Percentiles rank a stretch among this genome's conserved stretches.
Conservation (phyloP, 2,329 filamentous ascomycete genomes). For the Tolypocladium tundrense region DNA sequence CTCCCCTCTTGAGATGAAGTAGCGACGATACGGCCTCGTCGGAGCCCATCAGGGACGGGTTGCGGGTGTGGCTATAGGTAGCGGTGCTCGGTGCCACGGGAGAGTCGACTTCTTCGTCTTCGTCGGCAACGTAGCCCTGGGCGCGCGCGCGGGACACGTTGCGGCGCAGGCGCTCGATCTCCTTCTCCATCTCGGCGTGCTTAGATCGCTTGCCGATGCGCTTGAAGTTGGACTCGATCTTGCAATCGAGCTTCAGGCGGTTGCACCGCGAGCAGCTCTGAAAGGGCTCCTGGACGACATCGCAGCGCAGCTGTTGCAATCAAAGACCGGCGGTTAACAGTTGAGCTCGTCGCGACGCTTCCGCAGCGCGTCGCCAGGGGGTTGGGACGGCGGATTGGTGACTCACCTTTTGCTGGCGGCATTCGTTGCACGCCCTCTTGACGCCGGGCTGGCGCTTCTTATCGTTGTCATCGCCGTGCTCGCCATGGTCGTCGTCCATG, state of each 20-base stretch:
- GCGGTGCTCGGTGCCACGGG: conserved; percentile 41
- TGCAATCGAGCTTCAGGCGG: conserved; percentile 71
- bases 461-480: conserved; percentile 40
- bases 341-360: background rate
- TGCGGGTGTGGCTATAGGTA: conserved; percentile 48
- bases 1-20: conserved; percentile 55
- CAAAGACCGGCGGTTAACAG: background rate
- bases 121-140: conserved; percentile 46
- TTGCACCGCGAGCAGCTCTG: conserved; percentile 67
- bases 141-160: conserved; percentile 49
- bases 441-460: conserved; percentile 58
- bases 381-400: conserved; percentile 10
- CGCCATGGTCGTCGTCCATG: conserved; percentile 42
- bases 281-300: conserved; percentile 74
- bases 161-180: conserved; percentile 60
- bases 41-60: conserved; percentile 55
- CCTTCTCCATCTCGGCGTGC: conserved; percentile 78
- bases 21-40: conserved; percentile 59
- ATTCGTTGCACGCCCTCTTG: conserved; percentile 78
- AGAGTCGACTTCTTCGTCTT: conserved; percentile 49
- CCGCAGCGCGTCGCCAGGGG: background rate
- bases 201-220: conserved; percentile 72
- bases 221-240: conserved; percentile 83
- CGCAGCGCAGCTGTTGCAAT: conserved; percentile 58
- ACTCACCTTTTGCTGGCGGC: conserved; percentile 72